Percentiles rank a stretch among this genome's conserved stretches.
Evolutionary conservation across 169 alveolate species (phyloP).

Genomic region (Plasmodium falciparum): DNA sequence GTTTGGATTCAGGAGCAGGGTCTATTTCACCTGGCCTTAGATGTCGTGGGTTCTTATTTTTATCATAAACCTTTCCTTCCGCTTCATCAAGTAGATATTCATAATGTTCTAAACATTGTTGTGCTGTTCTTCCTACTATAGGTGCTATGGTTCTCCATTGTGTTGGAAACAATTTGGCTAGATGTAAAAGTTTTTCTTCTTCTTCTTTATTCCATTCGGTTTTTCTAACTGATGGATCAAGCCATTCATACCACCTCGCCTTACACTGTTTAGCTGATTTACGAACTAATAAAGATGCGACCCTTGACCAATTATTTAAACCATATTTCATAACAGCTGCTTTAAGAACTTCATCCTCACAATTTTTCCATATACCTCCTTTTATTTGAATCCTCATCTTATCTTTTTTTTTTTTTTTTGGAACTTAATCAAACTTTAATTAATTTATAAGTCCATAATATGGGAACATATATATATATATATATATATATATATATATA

Average conservation of each 20-base stretch:
- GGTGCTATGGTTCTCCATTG: slow-evolving; percentile 99
- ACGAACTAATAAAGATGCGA: slow-evolving; percentile 97
- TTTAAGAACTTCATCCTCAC: slow-evolving; percentile 99
- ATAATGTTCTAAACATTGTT: slow-evolving; percentile 99
- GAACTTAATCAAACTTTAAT: background rate
- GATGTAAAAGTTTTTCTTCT: slow-evolving; percentile 98
- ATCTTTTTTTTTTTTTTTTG: background rate
- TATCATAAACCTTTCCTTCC: slow-evolving; percentile 93
- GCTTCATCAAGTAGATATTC: slow-evolving; percentile 98
- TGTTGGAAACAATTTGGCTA: slow-evolving; percentile 99
- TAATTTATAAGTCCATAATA: no score
- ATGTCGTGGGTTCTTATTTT: slow-evolving; percentile 94
- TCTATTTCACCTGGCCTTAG: slow-evolving; percentile 99
- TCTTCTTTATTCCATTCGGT: slow-evolving; percentile 99
- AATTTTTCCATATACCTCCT: slow-evolving; percentile 99
- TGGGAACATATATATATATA: no score
- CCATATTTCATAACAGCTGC: slow-evolving; percentile 99
- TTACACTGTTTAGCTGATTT: slow-evolving; percentile 99
- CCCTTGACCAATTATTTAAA: slow-evolving; percentile 99
- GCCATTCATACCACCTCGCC: slow-evolving; percentile 99
- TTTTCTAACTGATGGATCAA: slow-evolving; percentile 98
- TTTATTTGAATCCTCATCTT: slow-evolving; percentile 96
- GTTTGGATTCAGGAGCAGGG: slow-evolving; percentile 99
- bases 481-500: no score
- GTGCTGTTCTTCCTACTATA: slow-evolving; percentile 99